Base-by-base conservation (phyloP, 2,329 filamentous ascomycete genomes). In the Cladophialophora psammophila region DNA sequence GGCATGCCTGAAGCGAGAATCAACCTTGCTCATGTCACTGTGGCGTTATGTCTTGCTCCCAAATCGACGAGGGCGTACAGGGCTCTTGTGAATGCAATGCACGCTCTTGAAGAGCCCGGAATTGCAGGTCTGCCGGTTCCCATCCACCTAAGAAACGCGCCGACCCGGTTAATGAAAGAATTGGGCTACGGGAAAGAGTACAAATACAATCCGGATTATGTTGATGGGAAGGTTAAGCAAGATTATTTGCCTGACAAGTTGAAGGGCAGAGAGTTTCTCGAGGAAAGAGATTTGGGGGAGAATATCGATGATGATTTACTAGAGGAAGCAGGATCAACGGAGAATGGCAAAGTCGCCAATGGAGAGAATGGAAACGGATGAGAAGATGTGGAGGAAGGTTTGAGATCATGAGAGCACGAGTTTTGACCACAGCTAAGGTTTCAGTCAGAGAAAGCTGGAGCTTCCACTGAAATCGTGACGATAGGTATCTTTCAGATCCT, bases 1-100 rank as follows among this genome's bases (percentile, higher is more conserved):
- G 95, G 95, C 32, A 91, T 98, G 86, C 95, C 95, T 0, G 95
- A 99, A 80, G 94, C 93, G 18, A 87, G 94, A 8, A 98, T 98
- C 74, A 93, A 94, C 60, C 86, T 99, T 5, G 94, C 92, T 0
- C 95, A 99, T 79, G 91, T 90, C 73, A 86, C 92, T 7, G 91
- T 95, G 0, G 94, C 95, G 0, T 84, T 98, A 57, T 87, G 90
- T 3, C 81, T 93, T 15, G 90, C 94, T 0, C 90, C 90, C 1
- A 98, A 99, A 81, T 94, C 90, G 72, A 97, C 93, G 1, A 84
- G 94, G 40, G 89, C 91, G 2, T 99, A 99, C 77, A 84, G 94
- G 34, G 93, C 87, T 0, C 79, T 98, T 13, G 91, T 90, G 70
- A 95, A 91, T 67, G 94, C 92, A 0, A 91, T 91, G 77, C 86